phyloP scores from a whole-genome alignment of 1,284 basidiomycete genomes.

The Rhodotorula sp. region DNA sequence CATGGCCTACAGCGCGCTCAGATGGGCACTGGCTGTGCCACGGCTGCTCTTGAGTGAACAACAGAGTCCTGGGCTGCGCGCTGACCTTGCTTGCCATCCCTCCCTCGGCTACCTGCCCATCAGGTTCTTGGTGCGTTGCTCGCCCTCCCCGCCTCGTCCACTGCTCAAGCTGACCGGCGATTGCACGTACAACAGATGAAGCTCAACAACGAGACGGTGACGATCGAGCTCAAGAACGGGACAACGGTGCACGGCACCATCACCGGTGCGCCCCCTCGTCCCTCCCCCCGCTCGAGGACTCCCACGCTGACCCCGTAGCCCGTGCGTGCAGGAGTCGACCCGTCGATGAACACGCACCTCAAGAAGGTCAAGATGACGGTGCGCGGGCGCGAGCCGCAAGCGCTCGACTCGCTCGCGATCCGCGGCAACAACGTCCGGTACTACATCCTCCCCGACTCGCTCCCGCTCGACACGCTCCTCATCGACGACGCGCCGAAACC shows the following conservation, averaged over 20 bases:
- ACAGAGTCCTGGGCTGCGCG: neutral
- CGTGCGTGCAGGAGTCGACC: slow-evolving; percentile 45
- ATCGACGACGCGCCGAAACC: slow-evolving; percentile 98
- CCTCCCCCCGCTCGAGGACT: neutral
- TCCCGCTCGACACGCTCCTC: slow-evolving; percentile 92
- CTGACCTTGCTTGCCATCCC: neutral
- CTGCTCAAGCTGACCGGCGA: neutral
- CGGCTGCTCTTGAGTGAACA: neutral
- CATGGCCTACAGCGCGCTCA: too few relatives aligned
- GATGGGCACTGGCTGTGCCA: neutral
- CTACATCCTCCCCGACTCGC: slow-evolving; percentile 91
- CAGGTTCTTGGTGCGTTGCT: slow-evolving; percentile 37
- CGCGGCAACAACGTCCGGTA: slow-evolving; percentile 73
- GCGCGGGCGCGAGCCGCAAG: slow-evolving; percentile 77
- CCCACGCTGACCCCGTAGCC: neutral
- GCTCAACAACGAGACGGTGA: slow-evolving; percentile 98
- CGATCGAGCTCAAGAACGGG: slow-evolving; percentile 97
- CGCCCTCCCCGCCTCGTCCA: neutral
- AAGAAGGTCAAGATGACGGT: slow-evolving; percentile 86
- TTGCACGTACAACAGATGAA: slow-evolving; percentile 78
- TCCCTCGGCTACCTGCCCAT: too few relatives aligned
- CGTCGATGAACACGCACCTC: slow-evolving; percentile 50
- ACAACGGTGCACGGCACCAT: slow-evolving; percentile 95
- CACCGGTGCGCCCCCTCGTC: slow-evolving; percentile 66
- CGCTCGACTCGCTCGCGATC: slow-evolving; percentile 84